phyloP scores from a whole-genome alignment of 2,329 filamentous ascomycete genomes.

The Paecilomyces niveus region DNA sequence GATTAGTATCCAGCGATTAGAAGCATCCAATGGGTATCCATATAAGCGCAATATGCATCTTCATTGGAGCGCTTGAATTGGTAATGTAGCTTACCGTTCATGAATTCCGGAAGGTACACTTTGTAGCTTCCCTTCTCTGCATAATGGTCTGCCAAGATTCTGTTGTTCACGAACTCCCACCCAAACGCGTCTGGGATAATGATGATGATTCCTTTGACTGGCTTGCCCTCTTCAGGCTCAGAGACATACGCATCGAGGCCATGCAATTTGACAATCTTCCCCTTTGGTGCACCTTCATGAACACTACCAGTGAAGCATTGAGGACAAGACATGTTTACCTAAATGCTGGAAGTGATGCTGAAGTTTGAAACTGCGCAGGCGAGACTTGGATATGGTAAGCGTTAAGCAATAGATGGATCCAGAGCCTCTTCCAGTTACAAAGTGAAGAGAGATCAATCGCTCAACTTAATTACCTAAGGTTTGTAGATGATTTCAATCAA shows the following conservation, averaged over 20 bases:
- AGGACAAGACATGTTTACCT: slow-evolving; percentile 19
- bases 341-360: not conserved
- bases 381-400: not conserved
- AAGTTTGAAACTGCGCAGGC: not conserved
- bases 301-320: slow-evolving; percentile 43
- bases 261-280: slow-evolving; percentile 41
- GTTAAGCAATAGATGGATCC: not conserved
- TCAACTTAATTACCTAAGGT: not conserved
- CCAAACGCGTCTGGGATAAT: slow-evolving; percentile 52
- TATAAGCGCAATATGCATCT: not conserved
- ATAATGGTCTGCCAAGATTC: slow-evolving; percentile 48
- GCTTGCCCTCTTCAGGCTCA: slow-evolving; percentile 2
- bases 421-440: not conserved
- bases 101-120: slow-evolving; percentile 53
- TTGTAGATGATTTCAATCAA: not conserved
- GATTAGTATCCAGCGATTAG: not conserved
- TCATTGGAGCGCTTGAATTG: not conserved
- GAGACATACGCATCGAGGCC: slow-evolving; percentile 45
- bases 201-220: slow-evolving; percentile 44
- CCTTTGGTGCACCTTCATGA: slow-evolving; percentile 40
- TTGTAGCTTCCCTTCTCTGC: slow-evolving; percentile 44
- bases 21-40: not conserved
- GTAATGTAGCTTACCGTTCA: slow-evolving; percentile 34
- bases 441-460: not conserved
- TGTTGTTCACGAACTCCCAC: slow-evolving; percentile 47